Conservation (phyloP, 345 rosid genomes). For the Populus nigra region DNA sequence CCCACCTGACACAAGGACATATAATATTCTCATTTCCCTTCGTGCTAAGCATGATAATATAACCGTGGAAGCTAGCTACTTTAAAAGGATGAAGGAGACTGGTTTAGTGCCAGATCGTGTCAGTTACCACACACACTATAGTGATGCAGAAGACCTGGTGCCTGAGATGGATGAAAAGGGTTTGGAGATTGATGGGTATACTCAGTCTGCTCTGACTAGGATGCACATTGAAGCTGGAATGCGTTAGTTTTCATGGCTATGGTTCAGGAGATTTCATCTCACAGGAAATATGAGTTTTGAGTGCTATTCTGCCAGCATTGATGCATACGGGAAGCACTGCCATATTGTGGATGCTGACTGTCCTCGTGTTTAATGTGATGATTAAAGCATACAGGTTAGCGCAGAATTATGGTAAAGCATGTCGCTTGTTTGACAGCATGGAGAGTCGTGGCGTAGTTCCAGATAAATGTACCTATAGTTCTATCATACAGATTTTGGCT, state of each 20-base stretch:
- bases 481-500: slow-evolving; percentile 67
- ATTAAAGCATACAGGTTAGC: slow-evolving; percentile 80
- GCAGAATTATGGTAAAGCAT: slow-evolving; percentile 54
- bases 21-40: slow-evolving; percentile 76
- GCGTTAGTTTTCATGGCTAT: slow-evolving; percentile 76
- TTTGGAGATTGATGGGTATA: slow-evolving; percentile 79
- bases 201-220: slow-evolving; percentile 80
- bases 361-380: slow-evolving; percentile 77
- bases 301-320: slow-evolving; percentile 79
- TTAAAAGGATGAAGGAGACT: slow-evolving; percentile 61
- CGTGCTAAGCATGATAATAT: slow-evolving; percentile 66
- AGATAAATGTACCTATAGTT: slow-evolving; percentile 67
- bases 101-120: slow-evolving; percentile 71
- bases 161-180: slow-evolving; percentile 62
- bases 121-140: slow-evolving; percentile 71
- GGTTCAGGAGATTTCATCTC: slow-evolving; percentile 76
- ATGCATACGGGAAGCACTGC: slow-evolving; percentile 78
- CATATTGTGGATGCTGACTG: slow-evolving; percentile 61
- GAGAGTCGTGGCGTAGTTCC: slow-evolving; percentile 55
- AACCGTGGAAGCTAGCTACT: slow-evolving; percentile 48
- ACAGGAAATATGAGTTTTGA: slow-evolving; percentile 63
- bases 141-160: slow-evolving; percentile 64
- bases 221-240: slow-evolving; percentile 76
- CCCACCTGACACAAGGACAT: slow-evolving; percentile 77
- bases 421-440: slow-evolving; percentile 74